Evolutionary conservation across 306 rosid species (phyloP).

Genomic region (Urtica urens): DNA sequence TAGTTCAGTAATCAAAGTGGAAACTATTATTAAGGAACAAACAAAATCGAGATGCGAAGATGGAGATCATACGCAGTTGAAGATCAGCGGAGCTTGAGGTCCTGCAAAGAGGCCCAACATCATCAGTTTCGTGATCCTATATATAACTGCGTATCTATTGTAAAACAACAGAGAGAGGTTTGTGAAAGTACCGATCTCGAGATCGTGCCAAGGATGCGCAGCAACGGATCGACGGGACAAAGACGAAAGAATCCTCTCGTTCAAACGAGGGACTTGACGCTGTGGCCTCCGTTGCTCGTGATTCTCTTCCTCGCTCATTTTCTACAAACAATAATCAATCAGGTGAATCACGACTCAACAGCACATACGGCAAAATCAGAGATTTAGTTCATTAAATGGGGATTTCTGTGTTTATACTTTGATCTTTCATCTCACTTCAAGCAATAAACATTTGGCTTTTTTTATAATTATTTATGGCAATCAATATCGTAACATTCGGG

Average conservation of each 20-base stretch:
- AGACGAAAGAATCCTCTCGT: conserved; percentile 91
- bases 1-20: too few relatives aligned
- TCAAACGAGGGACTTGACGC: conserved; percentile 44
- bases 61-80: conserved; percentile 66
- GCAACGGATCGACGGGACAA: conserved; percentile 85
- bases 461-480: too few relatives aligned
- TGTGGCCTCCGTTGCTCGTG: background rate
- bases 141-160: too few relatives aligned
- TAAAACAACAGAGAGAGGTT: background rate
- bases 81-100: conserved; percentile 63
- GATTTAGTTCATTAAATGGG: too few relatives aligned
- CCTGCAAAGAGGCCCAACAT: conserved; percentile 36
- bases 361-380: too few relatives aligned
- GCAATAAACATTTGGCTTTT: too few relatives aligned
- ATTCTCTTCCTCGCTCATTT: conserved; percentile 34
- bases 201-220: conserved; percentile 99
- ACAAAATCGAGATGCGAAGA: background rate
- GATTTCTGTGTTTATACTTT: too few relatives aligned
- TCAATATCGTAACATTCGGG: too few relatives aligned
- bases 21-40: background rate
- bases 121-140: conserved; percentile 10
- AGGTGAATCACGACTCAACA: too few relatives aligned
- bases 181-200: conserved; percentile 66
- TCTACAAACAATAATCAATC: conserved; percentile 13
- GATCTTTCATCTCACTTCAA: too few relatives aligned